phyloP scores from a whole-genome alignment of 2,329 filamentous ascomycete species.

The Colletotrichum trifolii region DNA sequence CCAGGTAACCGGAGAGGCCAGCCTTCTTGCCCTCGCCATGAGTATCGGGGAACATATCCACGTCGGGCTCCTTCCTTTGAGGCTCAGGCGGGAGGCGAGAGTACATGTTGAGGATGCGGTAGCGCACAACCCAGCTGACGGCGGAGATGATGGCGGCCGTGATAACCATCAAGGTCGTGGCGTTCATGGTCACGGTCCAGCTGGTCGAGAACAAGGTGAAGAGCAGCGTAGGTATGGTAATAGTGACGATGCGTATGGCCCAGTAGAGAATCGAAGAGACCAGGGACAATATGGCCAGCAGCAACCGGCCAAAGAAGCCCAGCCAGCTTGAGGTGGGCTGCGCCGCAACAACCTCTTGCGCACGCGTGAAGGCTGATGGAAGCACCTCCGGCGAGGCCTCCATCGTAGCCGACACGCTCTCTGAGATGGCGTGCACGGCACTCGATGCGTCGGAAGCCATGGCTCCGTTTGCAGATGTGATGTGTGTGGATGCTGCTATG shows the following conservation, averaged over 20 bases:
- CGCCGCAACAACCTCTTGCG: slow-evolving; percentile 48
- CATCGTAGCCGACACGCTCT: slow-evolving; percentile 46
- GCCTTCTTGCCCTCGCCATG: slow-evolving; percentile 91
- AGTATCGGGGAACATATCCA: slow-evolving; percentile 94
- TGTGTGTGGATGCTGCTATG: slow-evolving; percentile 6
- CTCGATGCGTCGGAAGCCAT: slow-evolving; percentile 56
- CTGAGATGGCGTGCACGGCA: slow-evolving; percentile 48
- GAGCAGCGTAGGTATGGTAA: slow-evolving; percentile 88
- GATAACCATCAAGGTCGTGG: slow-evolving; percentile 90
- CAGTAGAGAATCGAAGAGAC: slow-evolving; percentile 76
- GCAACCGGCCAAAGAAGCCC: slow-evolving; percentile 64
- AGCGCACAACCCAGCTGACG: slow-evolving; percentile 92
- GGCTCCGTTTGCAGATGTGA: slow-evolving; percentile 40
- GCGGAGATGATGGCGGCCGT: slow-evolving; percentile 81
- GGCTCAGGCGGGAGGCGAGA: slow-evolving; percentile 92
- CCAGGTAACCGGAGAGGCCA: slow-evolving; percentile 93
- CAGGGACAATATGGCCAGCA: slow-evolving; percentile 66
- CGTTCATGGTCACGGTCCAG: slow-evolving; percentile 98
- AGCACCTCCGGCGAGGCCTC: slow-evolving; percentile 46
- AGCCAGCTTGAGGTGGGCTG: slow-evolving; percentile 65
- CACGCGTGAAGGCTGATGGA: slow-evolving; percentile 52
- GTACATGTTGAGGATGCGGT: slow-evolving; percentile 98
- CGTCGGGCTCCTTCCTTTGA: slow-evolving; percentile 92
- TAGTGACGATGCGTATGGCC: slow-evolving; percentile 84
- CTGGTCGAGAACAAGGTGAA: slow-evolving; percentile 93